Conservation (phyloP, 345 rosid species). For the Hibiscus mutabilis region DNA sequence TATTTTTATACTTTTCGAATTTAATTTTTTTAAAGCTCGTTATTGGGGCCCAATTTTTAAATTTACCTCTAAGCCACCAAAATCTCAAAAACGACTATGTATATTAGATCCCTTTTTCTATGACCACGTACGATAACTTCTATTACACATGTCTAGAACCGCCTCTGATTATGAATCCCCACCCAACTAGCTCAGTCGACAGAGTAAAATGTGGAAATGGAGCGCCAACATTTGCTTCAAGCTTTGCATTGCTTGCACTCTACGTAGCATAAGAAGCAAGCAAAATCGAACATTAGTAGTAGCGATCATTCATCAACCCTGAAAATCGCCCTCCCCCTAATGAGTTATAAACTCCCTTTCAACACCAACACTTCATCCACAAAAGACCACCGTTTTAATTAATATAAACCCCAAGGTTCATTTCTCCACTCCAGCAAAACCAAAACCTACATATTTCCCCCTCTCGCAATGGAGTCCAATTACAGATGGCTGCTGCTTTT, state of each 20-base stretch:
- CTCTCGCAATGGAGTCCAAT: conserved; percentile 24
- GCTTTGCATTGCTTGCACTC: conserved; percentile 39
- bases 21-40: too few relatives aligned
- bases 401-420: neutral
- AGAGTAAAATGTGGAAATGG: too few relatives aligned
- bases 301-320: conserved; percentile 30
- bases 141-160: too few relatives aligned
- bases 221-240: neutral
- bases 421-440: neutral
- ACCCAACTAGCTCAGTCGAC: too few relatives aligned
- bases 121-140: too few relatives aligned
- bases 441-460: neutral
- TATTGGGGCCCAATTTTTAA: too few relatives aligned
- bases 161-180: too few relatives aligned
- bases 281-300: conserved; percentile 22
- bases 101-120: too few relatives aligned
- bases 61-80: too few relatives aligned
- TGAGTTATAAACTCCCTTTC: conserved; percentile 34
- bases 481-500: conserved; percentile 20
- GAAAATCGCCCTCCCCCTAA: conserved; percentile 43
- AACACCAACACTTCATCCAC: conserved; percentile 17
- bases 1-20: too few relatives aligned
- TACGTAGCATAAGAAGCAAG: conserved; percentile 41
- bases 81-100: too few relatives aligned
- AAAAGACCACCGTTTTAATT: neutral